A percentile compares a stretch with the other conserved stretches of the same genome.
Evolutionary conservation across 176 grass and related monocot genomes (phyloP).

Genomic region (Saccharum spontaneum): DNA sequence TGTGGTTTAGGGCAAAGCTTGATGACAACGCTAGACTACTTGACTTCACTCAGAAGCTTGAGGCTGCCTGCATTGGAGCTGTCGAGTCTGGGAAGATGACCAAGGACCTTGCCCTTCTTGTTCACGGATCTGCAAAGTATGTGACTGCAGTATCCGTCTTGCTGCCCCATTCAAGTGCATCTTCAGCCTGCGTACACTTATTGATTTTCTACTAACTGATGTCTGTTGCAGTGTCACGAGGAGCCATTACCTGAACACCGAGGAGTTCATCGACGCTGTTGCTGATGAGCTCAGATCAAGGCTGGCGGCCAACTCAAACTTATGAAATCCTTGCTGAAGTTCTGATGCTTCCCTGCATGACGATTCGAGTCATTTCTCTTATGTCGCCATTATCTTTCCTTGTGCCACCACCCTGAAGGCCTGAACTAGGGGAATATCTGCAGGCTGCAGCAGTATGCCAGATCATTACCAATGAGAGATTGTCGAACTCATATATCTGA

Average conservation of each 20-base stretch:
- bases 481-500: neutral
- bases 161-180: neutral
- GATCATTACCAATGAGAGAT: neutral
- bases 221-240: constrained; percentile 43
- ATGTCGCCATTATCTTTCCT: neutral
- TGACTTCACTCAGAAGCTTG: constrained; percentile 62
- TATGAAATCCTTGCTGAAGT: neutral
- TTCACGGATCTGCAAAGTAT: constrained; percentile 53
- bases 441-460: neutral
- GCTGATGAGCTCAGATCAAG: constrained; percentile 58
- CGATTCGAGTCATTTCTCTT: neutral
- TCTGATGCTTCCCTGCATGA: neutral
- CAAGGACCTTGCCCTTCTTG: constrained; percentile 62
- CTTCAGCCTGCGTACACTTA: neutral
- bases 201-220: constrained; percentile 9
- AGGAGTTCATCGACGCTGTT: constrained; percentile 66
- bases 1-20: constrained; percentile 51
- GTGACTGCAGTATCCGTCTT: neutral
- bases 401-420: neutral
- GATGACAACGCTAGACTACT: constrained; percentile 59
- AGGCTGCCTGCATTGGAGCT: constrained; percentile 57
- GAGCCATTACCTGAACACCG: constrained; percentile 62
- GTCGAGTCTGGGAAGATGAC: constrained; percentile 72
- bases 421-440: neutral
- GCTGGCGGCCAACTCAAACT: constrained; percentile 41